Percentiles rank a stretch among this genome's conserved stretches.
Evolutionary conservation across 2,329 filamentous ascomycete species (phyloP).

Genomic region (Fusarium pseudoanthophilum): DNA sequence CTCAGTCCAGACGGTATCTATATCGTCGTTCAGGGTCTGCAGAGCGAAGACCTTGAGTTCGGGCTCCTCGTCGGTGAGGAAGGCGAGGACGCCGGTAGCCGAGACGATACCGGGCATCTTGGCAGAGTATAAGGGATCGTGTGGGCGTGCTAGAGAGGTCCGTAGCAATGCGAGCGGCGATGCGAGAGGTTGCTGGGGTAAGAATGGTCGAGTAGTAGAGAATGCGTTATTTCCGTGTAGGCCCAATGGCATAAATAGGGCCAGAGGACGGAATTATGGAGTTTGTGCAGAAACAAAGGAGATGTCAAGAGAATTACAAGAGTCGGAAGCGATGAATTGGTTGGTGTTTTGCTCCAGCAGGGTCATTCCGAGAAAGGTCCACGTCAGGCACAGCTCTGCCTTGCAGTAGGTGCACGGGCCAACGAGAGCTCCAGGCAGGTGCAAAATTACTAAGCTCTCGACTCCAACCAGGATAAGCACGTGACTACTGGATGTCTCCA

Average conservation of each 20-base stretch:
- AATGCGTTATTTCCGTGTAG: conserved; percentile 33
- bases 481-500: conserved; percentile 3
- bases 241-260: conserved; percentile 39
- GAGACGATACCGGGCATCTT: conserved; percentile 93
- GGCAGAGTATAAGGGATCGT: conserved; percentile 31
- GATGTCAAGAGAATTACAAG: conserved; percentile 25
- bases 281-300: conserved; percentile 14
- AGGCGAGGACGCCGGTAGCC: conserved; percentile 93
- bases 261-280: conserved; percentile 13
- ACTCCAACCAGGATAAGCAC: neutral
- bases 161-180: conserved; percentile 33
- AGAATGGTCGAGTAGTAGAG: conserved; percentile 23
- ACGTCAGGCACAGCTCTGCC: conserved; percentile 60
- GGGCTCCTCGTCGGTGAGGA: conserved; percentile 92
- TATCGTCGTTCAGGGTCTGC: conserved; percentile 94
- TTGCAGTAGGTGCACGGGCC: conserved; percentile 47
- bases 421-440: conserved; percentile 39
- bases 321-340: conserved; percentile 29
- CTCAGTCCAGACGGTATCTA: conserved; percentile 97
- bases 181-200: conserved; percentile 27
- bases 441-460: conserved; percentile 38
- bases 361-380: conserved; percentile 50
- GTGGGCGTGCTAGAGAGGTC: conserved; percentile 33
- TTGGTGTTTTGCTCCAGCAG: conserved; percentile 46
- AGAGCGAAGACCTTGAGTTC: conserved; percentile 95